Evolutionary conservation across 2,329 filamentous ascomycete species (phyloP).

Genomic region (Trichoderma atrobrunneum): DNA sequence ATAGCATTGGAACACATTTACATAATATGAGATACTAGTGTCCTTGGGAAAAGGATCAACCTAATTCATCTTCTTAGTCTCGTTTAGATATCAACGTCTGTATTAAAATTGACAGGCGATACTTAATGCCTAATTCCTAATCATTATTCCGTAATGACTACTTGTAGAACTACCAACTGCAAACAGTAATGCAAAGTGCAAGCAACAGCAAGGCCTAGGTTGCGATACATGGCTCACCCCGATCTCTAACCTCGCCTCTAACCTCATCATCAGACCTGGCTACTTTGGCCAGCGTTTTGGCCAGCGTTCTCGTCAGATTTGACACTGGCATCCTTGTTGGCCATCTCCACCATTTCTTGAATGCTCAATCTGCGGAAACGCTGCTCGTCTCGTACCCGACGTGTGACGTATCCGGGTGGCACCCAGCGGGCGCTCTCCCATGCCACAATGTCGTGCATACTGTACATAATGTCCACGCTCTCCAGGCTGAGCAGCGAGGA

Average conservation of each 20-base stretch:
- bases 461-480: slow-evolving; percentile 70
- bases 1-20: not conserved
- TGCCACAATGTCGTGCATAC: slow-evolving; percentile 54
- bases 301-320: slow-evolving; percentile 2
- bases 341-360: slow-evolving; percentile 20
- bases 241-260: too few species aligned
- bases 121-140: not conserved
- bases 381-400: slow-evolving; percentile 35
- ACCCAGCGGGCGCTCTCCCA: slow-evolving; percentile 58
- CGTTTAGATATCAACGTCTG: not conserved
- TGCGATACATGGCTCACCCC: not conserved
- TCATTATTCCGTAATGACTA: slow-evolving; percentile 2
- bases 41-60: not conserved
- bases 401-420: slow-evolving; percentile 44
- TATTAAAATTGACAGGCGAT: not conserved
- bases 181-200: not conserved
- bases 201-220: not conserved
- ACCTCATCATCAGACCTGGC: not conserved
- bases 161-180: not conserved
- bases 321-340: not conserved
- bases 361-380: slow-evolving; percentile 26
- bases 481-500: slow-evolving; percentile 64
- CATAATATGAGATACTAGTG: not conserved
- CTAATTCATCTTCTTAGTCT: not conserved
- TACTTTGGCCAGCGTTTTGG: not conserved